These are phyloP conservation scores for Volvox africanus DNA, from an alignment of 139 green algal species.

Conservation along the genomic window DNA sequence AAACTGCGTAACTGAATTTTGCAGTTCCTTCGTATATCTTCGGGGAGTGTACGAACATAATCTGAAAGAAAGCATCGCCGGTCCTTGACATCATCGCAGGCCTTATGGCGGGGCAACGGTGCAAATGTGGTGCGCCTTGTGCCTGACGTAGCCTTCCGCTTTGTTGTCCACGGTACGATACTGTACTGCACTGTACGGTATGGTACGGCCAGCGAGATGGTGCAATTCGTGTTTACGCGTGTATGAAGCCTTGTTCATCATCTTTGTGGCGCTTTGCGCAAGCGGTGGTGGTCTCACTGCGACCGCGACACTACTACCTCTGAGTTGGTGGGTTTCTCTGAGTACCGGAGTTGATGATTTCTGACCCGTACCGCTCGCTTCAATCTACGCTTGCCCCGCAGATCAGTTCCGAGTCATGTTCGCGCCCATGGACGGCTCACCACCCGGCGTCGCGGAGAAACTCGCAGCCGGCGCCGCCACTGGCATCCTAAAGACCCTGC, in stretches of 20 bases:
- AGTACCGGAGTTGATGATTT: too few relatives aligned
- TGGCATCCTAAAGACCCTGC: slow-evolving; percentile 57
- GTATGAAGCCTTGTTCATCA: not conserved
- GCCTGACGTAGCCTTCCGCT: slow-evolving; percentile 44
- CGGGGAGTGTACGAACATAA: too few relatives aligned
- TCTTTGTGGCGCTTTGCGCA: not conserved
- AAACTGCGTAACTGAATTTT: too few relatives aligned
- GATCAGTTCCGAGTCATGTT: slow-evolving; percentile 74
- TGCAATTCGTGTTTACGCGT: not conserved
- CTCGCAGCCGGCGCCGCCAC: slow-evolving; percentile 52
- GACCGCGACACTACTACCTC: not conserved
- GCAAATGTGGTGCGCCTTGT: slow-evolving; percentile 71
- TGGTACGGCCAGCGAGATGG: too few relatives aligned
- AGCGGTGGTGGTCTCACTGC: not conserved
- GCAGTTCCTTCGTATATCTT: too few relatives aligned
- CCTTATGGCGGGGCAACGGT: slow-evolving; percentile 75
- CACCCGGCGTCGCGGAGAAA: slow-evolving; percentile 63
- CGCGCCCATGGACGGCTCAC: slow-evolving; percentile 62
- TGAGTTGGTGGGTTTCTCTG: too few relatives aligned
- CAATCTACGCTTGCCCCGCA: not conserved
- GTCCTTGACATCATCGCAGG: slow-evolving; percentile 10
- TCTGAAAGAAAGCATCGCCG: too few relatives aligned
- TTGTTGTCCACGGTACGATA: slow-evolving; percentile 20
- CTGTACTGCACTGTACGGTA: too few relatives aligned
- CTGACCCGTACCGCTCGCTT: not conserved